Percentiles rank a stretch among this genome's conserved stretches.
Conservation (phyloP, 2,329 filamentous ascomycete genomes). For the Penicillium sp. region DNA sequence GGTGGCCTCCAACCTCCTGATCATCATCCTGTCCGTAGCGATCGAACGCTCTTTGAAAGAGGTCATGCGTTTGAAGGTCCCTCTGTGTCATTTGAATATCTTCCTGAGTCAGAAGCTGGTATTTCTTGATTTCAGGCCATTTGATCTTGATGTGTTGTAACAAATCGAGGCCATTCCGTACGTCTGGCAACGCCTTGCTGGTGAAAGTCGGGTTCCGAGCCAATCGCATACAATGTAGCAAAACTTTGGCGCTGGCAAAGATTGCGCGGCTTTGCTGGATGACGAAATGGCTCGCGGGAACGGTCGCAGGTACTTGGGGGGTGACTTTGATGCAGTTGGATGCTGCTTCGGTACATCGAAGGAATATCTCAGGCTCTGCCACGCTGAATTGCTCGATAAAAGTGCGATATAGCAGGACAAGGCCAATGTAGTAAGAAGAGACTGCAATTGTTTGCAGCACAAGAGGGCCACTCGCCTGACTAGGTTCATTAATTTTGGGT, state of each 20-base stretch:
- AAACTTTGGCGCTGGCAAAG: constrained; percentile 5
- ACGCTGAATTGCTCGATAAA: constrained; percentile 6
- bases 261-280: constrained; percentile 9
- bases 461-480: background rate
- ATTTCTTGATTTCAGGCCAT: constrained; percentile 11
- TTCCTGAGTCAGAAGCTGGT: constrained; percentile 1
- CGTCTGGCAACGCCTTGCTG: constrained; percentile 7
- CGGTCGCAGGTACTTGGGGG: constrained; percentile 6
- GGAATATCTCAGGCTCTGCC: constrained; percentile 2
- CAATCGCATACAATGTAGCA: constrained; percentile 11
- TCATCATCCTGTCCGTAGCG: constrained; percentile 1
- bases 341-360: constrained; percentile 10
- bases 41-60: constrained; percentile 1
- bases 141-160: constrained; percentile 5
- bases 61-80: constrained; percentile 1
- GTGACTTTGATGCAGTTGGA: constrained; percentile 11
- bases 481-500: constrained; percentile 1
- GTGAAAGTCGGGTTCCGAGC: constrained; percentile 8
- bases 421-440: constrained; percentile 9
- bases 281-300: constrained; percentile 9
- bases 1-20: background rate
- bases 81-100: constrained; percentile 6
- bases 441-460: constrained; percentile 8
- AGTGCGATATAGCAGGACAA: constrained; percentile 9
- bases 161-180: constrained; percentile 5